phyloP scores from a whole-genome alignment of 164 flowering plant species.

The Chimonanthus praecox region DNA sequence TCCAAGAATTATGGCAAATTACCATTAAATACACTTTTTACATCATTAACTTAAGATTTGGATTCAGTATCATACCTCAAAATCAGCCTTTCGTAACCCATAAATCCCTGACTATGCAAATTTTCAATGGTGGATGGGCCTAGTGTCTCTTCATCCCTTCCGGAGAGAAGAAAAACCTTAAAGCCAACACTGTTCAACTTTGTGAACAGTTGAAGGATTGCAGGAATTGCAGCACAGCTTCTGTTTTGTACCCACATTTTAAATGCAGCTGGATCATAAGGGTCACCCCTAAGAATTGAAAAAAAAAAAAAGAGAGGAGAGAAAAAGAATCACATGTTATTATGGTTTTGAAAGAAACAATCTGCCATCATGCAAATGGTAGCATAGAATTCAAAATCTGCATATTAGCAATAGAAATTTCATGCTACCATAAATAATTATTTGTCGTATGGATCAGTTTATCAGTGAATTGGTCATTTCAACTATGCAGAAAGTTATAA shows the following conservation, averaged over 20 bases:
- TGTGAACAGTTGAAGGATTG: conserved; percentile 35
- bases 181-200: conserved; percentile 44
- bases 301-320: not conserved
- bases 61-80: conserved; percentile 44
- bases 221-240: conserved; percentile 51
- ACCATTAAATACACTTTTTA: too few species aligned
- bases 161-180: conserved; percentile 62
- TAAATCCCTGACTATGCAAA: conserved; percentile 53
- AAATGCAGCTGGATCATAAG: conserved; percentile 59
- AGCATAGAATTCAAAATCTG: too few species aligned
- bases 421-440: too few species aligned
- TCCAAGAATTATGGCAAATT: too few species aligned
- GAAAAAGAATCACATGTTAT: not conserved
- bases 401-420: too few species aligned
- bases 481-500: too few species aligned
- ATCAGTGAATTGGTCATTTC: too few species aligned
- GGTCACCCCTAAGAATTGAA: conserved; percentile 39
- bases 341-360: not conserved
- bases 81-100: conserved; percentile 65
- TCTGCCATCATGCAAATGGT: too few species aligned
- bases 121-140: conserved; percentile 43
- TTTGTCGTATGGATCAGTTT: too few species aligned
- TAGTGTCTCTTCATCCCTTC: conserved; percentile 66
- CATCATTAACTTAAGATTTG: too few species aligned
- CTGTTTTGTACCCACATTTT: conserved; percentile 56